Evolutionary conservation across 352 stramenopile species (phyloP).

Genomic region (Halophytophthora batemanensis): DNA sequence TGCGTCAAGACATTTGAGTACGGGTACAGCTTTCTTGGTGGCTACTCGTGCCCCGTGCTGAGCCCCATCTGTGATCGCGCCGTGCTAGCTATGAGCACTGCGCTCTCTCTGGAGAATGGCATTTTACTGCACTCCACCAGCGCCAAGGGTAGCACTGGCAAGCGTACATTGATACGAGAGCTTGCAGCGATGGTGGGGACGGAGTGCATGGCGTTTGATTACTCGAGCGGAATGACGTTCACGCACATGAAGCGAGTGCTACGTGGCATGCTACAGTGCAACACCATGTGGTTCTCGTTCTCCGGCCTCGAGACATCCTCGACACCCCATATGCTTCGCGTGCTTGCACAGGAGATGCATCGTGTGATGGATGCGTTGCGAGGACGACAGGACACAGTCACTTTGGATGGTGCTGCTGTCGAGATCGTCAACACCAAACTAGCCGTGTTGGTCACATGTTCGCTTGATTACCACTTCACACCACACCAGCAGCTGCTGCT

Average conservation of each 20-base stretch:
- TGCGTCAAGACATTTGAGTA: conserved; percentile 61
- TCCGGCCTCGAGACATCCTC: conserved; percentile 31
- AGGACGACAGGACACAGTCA: conserved; percentile 26
- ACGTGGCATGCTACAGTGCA: conserved; percentile 35
- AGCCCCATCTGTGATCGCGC: conserved; percentile 60
- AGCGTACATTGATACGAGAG: conserved; percentile 42
- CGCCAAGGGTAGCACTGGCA: conserved; percentile 25
- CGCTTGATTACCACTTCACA: conserved; percentile 24
- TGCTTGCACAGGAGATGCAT: conserved; percentile 44
- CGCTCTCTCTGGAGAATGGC: conserved; percentile 52
- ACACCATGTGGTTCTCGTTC: conserved; percentile 39
- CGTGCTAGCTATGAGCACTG: conserved; percentile 48
- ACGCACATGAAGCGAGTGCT: conserved; percentile 40
- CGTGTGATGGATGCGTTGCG: conserved; percentile 45
- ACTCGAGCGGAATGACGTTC: conserved; percentile 27
- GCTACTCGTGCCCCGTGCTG: conserved; percentile 38
- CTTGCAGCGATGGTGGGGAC: conserved; percentile 41
- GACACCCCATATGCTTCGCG: conserved; percentile 19
- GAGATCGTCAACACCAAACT: conserved; percentile 35
- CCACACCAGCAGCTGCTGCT: conserved; percentile 44
- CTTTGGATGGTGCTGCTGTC: conserved; percentile 31
- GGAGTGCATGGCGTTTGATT: conserved; percentile 42
- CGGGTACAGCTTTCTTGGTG: conserved; percentile 54
- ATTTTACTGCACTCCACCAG: conserved; percentile 35
- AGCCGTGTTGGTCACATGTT: conserved; percentile 34